These are phyloP conservation scores for Peniophora sp. DNA, from an alignment of 1,284 basidiomycete genomes.

Conservation along the genomic window DNA sequence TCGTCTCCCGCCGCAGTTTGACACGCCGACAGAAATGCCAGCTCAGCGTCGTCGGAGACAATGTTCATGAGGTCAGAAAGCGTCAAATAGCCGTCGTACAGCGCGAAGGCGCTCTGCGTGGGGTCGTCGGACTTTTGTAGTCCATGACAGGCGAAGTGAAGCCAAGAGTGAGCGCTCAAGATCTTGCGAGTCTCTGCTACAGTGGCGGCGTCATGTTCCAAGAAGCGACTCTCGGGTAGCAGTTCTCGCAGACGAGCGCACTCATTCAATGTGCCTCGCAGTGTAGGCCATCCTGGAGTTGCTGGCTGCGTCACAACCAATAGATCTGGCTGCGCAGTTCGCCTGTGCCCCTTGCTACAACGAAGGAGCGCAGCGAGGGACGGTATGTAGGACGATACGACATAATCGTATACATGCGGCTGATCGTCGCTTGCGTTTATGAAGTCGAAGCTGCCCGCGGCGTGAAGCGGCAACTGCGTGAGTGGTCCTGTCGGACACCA, in stretches of 20 bases:
- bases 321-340: neutral
- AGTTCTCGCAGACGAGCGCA: neutral
- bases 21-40: slow-evolving; percentile 15
- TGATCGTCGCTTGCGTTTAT: too few species aligned
- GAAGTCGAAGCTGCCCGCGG: neutral
- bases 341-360: too few species aligned
- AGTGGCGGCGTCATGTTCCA: slow-evolving; percentile 6
- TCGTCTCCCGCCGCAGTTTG: slow-evolving; percentile 7
- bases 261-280: neutral
- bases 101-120: neutral
- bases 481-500: neutral
- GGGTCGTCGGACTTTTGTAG: neutral
- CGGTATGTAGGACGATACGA: neutral
- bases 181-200: neutral
- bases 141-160: slow-evolving; percentile 3
- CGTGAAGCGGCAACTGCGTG: neutral
- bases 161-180: neutral
- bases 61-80: neutral
- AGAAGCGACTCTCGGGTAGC: slow-evolving; percentile 6
- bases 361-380: neutral
- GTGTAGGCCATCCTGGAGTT: neutral
- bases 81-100: slow-evolving; percentile 3
- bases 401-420: slow-evolving; percentile 6
- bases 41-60: neutral
- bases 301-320: neutral